phyloP scores from a whole-genome alignment of 1,284 basidiomycete species.

The Coniferiporia weirii region DNA sequence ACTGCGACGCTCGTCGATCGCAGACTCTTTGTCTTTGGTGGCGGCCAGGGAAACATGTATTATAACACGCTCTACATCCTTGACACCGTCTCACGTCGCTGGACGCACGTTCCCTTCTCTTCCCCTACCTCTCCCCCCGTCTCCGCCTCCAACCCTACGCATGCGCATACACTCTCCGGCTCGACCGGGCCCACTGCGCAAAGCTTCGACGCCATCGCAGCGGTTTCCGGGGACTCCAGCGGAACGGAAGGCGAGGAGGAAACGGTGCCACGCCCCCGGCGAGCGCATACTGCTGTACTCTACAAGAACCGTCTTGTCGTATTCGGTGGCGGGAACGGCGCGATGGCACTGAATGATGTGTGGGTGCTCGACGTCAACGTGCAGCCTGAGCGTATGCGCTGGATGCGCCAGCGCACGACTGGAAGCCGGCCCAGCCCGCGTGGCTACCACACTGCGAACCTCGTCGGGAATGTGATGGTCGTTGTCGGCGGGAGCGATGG shows the following conservation, averaged over 20 bases:
- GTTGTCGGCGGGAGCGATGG: slow-evolving; percentile 80
- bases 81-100: slow-evolving; percentile 70
- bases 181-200: not conserved
- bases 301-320: slow-evolving; percentile 75
- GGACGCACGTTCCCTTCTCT: slow-evolving; percentile 49
- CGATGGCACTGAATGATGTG: slow-evolving; percentile 83
- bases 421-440: slow-evolving; percentile 60
- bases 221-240: slow-evolving; percentile 21
- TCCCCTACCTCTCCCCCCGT: slow-evolving; percentile 24
- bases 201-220: not conserved
- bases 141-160: not conserved
- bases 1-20: slow-evolving; percentile 82
- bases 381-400: slow-evolving; percentile 47
- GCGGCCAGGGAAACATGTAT: slow-evolving; percentile 75
- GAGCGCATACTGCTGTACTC: slow-evolving; percentile 83
- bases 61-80: slow-evolving; percentile 78
- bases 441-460: slow-evolving; percentile 88
- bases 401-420: slow-evolving; percentile 54
- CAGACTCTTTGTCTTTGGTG: slow-evolving; percentile 79
- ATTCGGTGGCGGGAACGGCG: slow-evolving; percentile 90
- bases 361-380: slow-evolving; percentile 74
- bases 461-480: slow-evolving; percentile 82
- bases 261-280: slow-evolving; percentile 59
- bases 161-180: slow-evolving; percentile 17
- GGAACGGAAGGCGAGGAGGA: slow-evolving; percentile 17